Conservation (phyloP, 2,329 filamentous ascomycete species). For the Cercospora brassicicola region DNA sequence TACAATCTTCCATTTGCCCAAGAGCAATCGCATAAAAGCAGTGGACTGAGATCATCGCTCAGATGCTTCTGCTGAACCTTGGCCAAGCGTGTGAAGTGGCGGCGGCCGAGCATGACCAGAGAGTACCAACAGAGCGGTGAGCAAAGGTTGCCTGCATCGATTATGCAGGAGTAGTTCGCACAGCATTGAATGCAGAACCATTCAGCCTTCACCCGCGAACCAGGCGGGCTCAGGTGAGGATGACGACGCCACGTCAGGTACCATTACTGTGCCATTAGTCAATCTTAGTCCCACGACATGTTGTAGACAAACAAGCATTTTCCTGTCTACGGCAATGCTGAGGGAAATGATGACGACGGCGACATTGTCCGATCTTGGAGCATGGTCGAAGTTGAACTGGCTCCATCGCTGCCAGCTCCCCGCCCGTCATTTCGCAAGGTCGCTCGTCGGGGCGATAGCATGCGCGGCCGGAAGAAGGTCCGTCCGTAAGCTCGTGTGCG, state of each 20-base stretch:
- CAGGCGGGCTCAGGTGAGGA: conserved; percentile 6
- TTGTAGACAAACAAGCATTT: neutral
- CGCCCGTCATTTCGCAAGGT: neutral
- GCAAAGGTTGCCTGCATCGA: neutral
- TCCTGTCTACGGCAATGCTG: neutral
- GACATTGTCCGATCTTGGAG: neutral
- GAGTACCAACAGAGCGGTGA: conserved; percentile 4
- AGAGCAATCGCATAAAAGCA: neutral
- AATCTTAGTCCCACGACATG: neutral
- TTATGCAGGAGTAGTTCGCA: conserved; percentile 6
- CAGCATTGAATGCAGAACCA: conserved; percentile 6
- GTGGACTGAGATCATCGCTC: neutral
- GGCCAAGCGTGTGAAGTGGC: neutral
- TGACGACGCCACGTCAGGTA: conserved; percentile 16
- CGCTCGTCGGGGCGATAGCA: neutral
- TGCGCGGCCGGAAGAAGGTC: neutral
- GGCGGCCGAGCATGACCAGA: neutral
- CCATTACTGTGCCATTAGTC: conserved; percentile 1
- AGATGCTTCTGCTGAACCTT: no score
- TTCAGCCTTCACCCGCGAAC: conserved; percentile 8
- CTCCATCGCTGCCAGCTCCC: neutral
- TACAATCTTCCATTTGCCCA: neutral
- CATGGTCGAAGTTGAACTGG: neutral
- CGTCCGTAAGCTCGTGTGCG: neutral
- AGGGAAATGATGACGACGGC: neutral